Conservation (phyloP, 371 early-diverging fungal species). For the Entomophthora muscae region DNA sequence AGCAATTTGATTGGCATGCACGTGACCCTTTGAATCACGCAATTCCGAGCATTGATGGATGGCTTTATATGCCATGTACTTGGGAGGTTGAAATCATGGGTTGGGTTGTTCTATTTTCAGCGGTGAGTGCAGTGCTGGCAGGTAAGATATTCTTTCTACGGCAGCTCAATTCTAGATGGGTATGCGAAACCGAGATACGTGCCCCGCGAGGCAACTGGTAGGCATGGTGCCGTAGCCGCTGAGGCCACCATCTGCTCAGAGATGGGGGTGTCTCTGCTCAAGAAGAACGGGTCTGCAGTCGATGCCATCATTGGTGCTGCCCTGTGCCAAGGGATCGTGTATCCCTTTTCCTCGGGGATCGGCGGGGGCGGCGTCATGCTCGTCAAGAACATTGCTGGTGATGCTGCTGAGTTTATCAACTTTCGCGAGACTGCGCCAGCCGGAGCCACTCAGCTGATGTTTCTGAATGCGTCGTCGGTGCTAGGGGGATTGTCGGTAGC, state of each 20-base stretch:
- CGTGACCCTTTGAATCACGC: no score
- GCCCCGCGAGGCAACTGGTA: slow-evolving; percentile 13
- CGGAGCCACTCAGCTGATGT: slow-evolving; percentile 57
- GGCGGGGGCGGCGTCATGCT: slow-evolving; percentile 98
- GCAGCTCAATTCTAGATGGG: neutral
- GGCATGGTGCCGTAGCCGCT: slow-evolving; percentile 63
- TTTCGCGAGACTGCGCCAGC: slow-evolving; percentile 85
- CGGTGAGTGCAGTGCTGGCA: neutral
- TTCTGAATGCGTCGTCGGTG: slow-evolving; percentile 29
- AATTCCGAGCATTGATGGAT: no score
- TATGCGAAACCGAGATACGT: neutral
- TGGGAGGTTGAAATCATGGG: no score
- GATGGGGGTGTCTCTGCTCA: slow-evolving; percentile 76
- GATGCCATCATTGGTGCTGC: slow-evolving; percentile 93
- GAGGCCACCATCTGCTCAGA: slow-evolving; percentile 66
- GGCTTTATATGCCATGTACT: no score
- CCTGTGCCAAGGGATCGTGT: slow-evolving; percentile 85
- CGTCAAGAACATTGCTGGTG: slow-evolving; percentile 39
- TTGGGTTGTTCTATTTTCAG: no score
- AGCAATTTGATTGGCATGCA: no score
- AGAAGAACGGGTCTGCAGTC: slow-evolving; percentile 88
- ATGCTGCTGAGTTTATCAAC: slow-evolving; percentile 25
- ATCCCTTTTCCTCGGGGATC: slow-evolving; percentile 91
- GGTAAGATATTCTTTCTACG: neutral
- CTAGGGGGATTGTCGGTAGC: slow-evolving; percentile 70